Conservation (phyloP, 352 stramenopile genomes). For the Phytophthora boehmeriae region DNA sequence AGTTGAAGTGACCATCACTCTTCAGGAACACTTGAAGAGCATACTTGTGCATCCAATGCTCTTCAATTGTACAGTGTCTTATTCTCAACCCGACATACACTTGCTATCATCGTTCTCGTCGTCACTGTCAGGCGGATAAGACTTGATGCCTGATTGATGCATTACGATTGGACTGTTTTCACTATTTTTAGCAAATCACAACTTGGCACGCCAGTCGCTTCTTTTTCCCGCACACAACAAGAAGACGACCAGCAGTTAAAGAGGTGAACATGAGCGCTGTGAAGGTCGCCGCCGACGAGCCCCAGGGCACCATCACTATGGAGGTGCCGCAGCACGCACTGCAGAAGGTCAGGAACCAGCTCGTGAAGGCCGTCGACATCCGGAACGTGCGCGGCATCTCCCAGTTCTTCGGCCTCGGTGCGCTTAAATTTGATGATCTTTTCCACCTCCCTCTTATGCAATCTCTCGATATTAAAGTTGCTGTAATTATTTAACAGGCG, state of each 20-base stretch:
- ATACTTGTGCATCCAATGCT: no score
- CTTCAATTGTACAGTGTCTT: no score
- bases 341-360: conserved; percentile 67
- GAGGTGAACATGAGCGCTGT: conserved; percentile 33
- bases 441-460: background rate
- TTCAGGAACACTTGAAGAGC: background rate
- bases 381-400: conserved; percentile 81
- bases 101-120: no score
- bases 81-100: no score
- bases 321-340: conserved; percentile 69
- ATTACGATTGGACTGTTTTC: conserved; percentile 23
- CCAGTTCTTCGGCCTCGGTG: conserved; percentile 83
- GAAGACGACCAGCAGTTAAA: conserved; percentile 7
- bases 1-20: conserved; percentile 54
- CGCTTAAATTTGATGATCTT: conserved; percentile 6
- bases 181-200: conserved; percentile 50
- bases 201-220: conserved; percentile 18
- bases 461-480: conserved; percentile 3
- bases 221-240: conserved; percentile 30
- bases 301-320: conserved; percentile 67
- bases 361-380: conserved; percentile 70
- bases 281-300: conserved; percentile 61
- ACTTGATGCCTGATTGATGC: conserved; percentile 13
- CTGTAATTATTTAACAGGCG: conserved; percentile 39
- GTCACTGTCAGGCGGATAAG: no score